These are phyloP conservation scores for Oryza glaberrima DNA, from an alignment of 176 grass and related monocot species.

Conservation along the genomic window DNA sequence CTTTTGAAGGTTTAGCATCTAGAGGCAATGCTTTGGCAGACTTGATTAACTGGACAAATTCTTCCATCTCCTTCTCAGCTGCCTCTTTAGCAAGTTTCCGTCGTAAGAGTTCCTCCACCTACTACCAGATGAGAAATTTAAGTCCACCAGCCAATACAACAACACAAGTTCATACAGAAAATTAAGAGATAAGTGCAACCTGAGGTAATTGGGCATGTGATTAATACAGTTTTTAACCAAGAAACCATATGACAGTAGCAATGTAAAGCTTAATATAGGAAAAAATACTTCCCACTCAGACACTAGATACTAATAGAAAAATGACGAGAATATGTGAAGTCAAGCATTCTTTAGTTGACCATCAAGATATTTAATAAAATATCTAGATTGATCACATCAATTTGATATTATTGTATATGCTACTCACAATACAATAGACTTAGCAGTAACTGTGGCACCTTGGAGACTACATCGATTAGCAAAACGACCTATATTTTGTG, in stretches of 20 bases:
- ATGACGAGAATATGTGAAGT: neutral
- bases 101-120: constrained; percentile 91
- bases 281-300: neutral
- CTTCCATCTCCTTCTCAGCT: constrained; percentile 83
- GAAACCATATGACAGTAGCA: constrained; percentile 23
- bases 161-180: neutral
- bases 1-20: constrained; percentile 72
- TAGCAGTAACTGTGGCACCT: neutral
- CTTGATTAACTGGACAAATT: constrained; percentile 81
- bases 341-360: neutral
- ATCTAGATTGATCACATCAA: neutral
- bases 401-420: neutral
- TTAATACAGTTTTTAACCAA: constrained; percentile 16
- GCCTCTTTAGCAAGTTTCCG: constrained; percentile 76
- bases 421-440: neutral
- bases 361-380: neutral
- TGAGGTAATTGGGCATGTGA: neutral
- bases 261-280: neutral
- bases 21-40: constrained; percentile 72
- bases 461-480: neutral
- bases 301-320: neutral
- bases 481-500: neutral
- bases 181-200: constrained; percentile 17
- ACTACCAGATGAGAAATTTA: constrained; percentile 59
- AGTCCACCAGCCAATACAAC: constrained; percentile 29